A percentile compares a stretch with the other conserved stretches of the same genome.
Evolutionary conservation across 805 yeast species (phyloP).

Genomic region (Myxozyma melibiosi): DNA sequence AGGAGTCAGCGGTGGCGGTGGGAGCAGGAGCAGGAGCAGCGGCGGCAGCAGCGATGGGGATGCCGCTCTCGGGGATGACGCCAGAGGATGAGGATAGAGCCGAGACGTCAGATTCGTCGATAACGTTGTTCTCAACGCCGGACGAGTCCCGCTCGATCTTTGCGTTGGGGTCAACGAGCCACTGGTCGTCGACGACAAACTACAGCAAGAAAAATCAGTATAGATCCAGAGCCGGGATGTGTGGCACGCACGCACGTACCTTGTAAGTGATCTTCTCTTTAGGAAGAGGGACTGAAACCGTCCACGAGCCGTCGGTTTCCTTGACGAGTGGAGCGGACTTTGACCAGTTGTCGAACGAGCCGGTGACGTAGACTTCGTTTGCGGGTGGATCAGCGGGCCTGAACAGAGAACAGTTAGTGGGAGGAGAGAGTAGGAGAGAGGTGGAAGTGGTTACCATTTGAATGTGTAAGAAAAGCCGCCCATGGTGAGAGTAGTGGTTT

Average conservation of each 20-base stretch:
- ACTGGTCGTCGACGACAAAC: constrained; percentile 71
- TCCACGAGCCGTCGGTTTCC: constrained; percentile 61
- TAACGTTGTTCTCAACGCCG: constrained; percentile 57
- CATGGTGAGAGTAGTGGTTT: constrained; percentile 16
- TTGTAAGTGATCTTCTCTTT: constrained; percentile 51
- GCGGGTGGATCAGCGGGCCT: constrained; percentile 53
- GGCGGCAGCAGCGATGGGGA: constrained; percentile 30
- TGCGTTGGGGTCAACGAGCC: constrained; percentile 52
- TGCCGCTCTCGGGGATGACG: constrained; percentile 46
- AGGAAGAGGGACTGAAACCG: constrained; percentile 58
- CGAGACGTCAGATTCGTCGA: constrained; percentile 46
- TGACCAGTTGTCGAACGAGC: constrained; percentile 70
- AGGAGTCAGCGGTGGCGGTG: constrained; percentile 1
- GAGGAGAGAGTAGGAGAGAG: neutral
- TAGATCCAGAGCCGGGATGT: neutral
- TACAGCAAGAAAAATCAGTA: constrained; percentile 32
- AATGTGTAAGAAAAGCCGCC: constrained; percentile 23
- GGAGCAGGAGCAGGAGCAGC: constrained; percentile 1
- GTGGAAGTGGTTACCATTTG: constrained; percentile 14
- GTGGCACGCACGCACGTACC: constrained; percentile 20
- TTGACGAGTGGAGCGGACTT: constrained; percentile 62
- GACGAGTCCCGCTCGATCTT: constrained; percentile 50
- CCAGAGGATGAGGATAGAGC: constrained; percentile 31
- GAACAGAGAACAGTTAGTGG: neutral
- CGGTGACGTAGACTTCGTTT: constrained; percentile 63